Conservation (phyloP, 2,329 filamentous ascomycete genomes). For the Exophiala sp. region DNA sequence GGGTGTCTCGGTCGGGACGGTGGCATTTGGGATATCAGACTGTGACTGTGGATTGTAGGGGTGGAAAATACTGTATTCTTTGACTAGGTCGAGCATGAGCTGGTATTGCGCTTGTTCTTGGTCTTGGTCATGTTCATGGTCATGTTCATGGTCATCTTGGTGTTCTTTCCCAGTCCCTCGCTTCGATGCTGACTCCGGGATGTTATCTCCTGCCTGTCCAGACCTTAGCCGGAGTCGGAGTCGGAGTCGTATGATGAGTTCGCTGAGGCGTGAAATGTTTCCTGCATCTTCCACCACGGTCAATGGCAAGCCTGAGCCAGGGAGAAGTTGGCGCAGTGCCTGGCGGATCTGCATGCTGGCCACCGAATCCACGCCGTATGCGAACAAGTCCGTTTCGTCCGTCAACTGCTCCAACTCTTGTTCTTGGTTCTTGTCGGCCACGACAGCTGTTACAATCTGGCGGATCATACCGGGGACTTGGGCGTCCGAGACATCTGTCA, state of each 20-base stretch:
- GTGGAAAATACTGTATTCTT: conserved; percentile 32
- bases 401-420: conserved; percentile 26
- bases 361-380: conserved; percentile 56
- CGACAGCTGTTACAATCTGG: background rate
- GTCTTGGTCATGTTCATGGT: too few species aligned
- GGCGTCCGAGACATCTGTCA: background rate
- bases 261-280: conserved; percentile 43
- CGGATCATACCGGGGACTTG: background rate
- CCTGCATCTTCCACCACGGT: conserved; percentile 58
- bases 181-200: too few species aligned
- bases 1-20: too few species aligned
- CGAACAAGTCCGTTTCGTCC: conserved; percentile 49
- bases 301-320: conserved; percentile 40
- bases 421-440: conserved; percentile 2
- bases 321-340: conserved; percentile 11
- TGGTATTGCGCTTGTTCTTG: conserved; percentile 34
- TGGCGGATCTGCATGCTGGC: conserved; percentile 48
- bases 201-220: background rate
- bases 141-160: too few species aligned
- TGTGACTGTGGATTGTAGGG: background rate
- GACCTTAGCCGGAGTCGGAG: too few species aligned
- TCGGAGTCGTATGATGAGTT: conserved; percentile 33
- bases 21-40: too few species aligned
- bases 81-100: conserved; percentile 44
- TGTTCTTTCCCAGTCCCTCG: too few species aligned